phyloP scores from a whole-genome alignment of 1,139 yeast species.

The Arxiozyma heterogenica region DNA sequence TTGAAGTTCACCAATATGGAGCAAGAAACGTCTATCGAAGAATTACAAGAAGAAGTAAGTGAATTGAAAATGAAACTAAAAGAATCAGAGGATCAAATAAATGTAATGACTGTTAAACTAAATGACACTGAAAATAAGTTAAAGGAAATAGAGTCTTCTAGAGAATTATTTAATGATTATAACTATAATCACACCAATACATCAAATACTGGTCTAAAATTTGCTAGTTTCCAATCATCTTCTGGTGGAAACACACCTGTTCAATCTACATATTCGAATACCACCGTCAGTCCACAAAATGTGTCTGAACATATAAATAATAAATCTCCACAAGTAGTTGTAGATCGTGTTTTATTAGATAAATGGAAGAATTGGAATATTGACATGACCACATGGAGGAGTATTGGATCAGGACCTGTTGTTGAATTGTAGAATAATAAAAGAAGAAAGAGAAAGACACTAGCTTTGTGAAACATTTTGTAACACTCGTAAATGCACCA shows the following conservation, averaged over 20 bases:
- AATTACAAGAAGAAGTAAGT: conserved; percentile 27
- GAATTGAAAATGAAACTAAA: conserved; percentile 30
- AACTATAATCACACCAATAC: not conserved
- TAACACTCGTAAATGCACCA: not conserved
- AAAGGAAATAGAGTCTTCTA: conserved; percentile 16
- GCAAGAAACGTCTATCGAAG: conserved; percentile 37
- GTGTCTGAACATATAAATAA: not conserved
- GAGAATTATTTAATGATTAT: conserved; percentile 5
- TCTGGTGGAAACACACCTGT: conserved; percentile 7
- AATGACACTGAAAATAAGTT: conserved; percentile 17
- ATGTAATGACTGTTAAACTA: conserved; percentile 8
- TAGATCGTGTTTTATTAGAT: conserved; percentile 33
- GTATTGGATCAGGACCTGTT: conserved; percentile 52
- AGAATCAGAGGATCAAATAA: conserved; percentile 23
- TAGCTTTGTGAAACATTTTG: not conserved
- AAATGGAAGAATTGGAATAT: conserved; percentile 83
- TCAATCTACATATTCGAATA: conserved; percentile 8
- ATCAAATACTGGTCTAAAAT: conserved; percentile 7
- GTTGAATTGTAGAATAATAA: conserved; percentile 37
- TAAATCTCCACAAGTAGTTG: conserved; percentile 8
- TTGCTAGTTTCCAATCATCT: conserved; percentile 12
- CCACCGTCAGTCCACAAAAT: not conserved
- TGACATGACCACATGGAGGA: conserved; percentile 76
- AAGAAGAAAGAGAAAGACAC: not conserved
- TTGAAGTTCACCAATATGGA: conserved; percentile 41